Base-by-base conservation (phyloP, 805 yeast species). In the Metschnikowia aberdeeniae region DNA sequence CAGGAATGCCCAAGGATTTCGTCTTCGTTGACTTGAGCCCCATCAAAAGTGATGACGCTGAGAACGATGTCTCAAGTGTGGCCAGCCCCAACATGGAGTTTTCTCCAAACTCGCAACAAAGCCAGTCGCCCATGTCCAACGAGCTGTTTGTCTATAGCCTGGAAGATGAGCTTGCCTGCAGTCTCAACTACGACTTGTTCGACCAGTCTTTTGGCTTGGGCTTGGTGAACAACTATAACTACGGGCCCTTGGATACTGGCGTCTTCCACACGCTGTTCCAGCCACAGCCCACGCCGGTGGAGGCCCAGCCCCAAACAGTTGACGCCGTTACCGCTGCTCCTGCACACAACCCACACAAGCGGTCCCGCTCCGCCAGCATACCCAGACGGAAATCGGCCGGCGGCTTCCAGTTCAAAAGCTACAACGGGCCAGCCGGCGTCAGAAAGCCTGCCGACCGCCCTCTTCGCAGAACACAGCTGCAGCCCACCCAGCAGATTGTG, bases 21-120 rank as follows among this genome's bases (percentile, higher is more conserved):
- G 73, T 71, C 14, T 71, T 71, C 51, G 76, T 71, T 35, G 75
- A 71, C 53, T 67, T 71, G 51, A 67, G 73, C 14, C 76, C 75
- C 17, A 63, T 70, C 24, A 66, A 66, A 49, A 58, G 59, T 27
- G 60, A 53, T 22, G 51, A 53, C 8, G 54, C 59, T 3, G 53
- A 60, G 13, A 53, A 59, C 8, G 60, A 54, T 29, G 52, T 52
- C 33, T 55, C 59, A 2, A 22, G 26, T 22, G 26, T 22, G 26
- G 26, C 26, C 26, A 22, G 26, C 8, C 42, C 42, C 13, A 32
- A 39, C 42, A 39, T 32, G 36, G 35, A 40, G 10, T 44, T 45
- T 40, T 45, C 51, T 10, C 43, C 51, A 11, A 27, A 27, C 10
- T 42, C 44, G 2, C 42, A 37, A 22, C 32, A 31, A 26, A 36